A percentile compares a stretch with the other conserved stretches of the same genome.
Evolutionary conservation across 208 protist genomes (phyloP).

Genomic region (Paratrypanosoma confusum): DNA sequence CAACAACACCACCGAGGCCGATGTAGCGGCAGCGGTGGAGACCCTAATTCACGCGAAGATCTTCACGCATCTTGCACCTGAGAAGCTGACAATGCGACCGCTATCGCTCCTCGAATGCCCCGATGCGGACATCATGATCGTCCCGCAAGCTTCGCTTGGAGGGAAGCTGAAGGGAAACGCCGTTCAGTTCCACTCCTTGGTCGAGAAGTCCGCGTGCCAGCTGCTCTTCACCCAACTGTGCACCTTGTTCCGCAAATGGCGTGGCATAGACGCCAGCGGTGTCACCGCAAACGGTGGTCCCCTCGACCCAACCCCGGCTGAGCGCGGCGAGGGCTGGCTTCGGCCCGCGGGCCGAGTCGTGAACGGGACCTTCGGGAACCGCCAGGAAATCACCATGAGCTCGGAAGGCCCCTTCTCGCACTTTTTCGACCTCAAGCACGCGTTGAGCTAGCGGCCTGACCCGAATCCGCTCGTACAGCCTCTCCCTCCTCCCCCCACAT

Average conservation of each 20-base stretch:
- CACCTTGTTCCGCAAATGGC: conserved; percentile 31
- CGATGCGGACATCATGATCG: conserved; percentile 59
- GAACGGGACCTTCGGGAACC: conserved; percentile 74
- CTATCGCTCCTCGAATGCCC: conserved; percentile 34
- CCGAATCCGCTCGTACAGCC: too few species aligned
- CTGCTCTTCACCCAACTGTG: conserved; percentile 54
- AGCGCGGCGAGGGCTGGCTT: conserved; percentile 13
- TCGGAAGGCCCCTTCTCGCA: conserved; percentile 78
- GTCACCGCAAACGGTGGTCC: conserved; percentile 45
- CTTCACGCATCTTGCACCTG: conserved; percentile 48
- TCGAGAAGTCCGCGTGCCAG: conserved; percentile 39
- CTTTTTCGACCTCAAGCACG: conserved; percentile 67
- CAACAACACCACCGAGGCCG: conserved; percentile 25
- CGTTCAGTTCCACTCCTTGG: conserved; percentile 70
- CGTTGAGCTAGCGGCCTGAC: too few species aligned
- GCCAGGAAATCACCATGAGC: conserved; percentile 59
- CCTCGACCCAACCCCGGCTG: conserved; percentile 3
- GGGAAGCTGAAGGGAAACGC: conserved; percentile 74
- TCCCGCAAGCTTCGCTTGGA: conserved; percentile 80
- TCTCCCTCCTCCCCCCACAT: too few species aligned
- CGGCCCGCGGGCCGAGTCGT: conserved; percentile 42
- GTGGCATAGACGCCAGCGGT: conserved; percentile 25
- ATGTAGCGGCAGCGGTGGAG: conserved; percentile 26
- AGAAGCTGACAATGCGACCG: conserved; percentile 30
- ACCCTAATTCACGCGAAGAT: conserved; percentile 56